Evolutionary conservation across 2,329 filamentous ascomycete species (phyloP), one percentile per base, ranked within the genome.

Genomic region (Fusarium citri): DNA sequence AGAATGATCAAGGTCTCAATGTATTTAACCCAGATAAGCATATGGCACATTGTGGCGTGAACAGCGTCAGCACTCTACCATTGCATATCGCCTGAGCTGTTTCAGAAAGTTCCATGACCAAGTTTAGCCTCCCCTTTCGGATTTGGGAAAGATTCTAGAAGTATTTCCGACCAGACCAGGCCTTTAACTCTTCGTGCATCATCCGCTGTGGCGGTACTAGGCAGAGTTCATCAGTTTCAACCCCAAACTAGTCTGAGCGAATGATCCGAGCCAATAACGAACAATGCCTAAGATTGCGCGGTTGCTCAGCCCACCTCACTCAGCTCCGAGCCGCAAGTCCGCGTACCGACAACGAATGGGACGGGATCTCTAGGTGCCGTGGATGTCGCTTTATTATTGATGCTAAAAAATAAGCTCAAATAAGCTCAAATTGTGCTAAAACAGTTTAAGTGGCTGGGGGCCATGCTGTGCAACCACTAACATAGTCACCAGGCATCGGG

Each of bases 361-460:
- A 5, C 10, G 18, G 18, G 12, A 37, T 10, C 18, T n/a, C 10
- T 31, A 34, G 4, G 1, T 34, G 2, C 8, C 9, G 8, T 37
- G 1, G 12, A n/a, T 37, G 34, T 0, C 34, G 2, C 10, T 4
- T 37, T n/a, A 12, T n/a, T n/a, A 7, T n/a, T 2, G 18, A 37
- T 11, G 10, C 6, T n/a, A 7, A n/a, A 5, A 7, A 0, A 11
- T 37, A 7, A 7, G 3, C n/a, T n/a, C n/a, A n/a, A n/a, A n/a
- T n/a, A n/a, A n/a, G 18, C 34, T n/a, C 18, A n/a, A 1, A n/a
- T n/a, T 12, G 2, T 37, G 6, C 1, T 37, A 18, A 12, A n/a
- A 18, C 6, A 37, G 3, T 37, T 37, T 12, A 12, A 37, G 34
- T 37, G 18, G 34, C n/a, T 37, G 34, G 34, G 34, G 34, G 18